Conservation (phyloP, 2,329 filamentous ascomycete genomes). For the Phyllosticta citriasiana region DNA sequence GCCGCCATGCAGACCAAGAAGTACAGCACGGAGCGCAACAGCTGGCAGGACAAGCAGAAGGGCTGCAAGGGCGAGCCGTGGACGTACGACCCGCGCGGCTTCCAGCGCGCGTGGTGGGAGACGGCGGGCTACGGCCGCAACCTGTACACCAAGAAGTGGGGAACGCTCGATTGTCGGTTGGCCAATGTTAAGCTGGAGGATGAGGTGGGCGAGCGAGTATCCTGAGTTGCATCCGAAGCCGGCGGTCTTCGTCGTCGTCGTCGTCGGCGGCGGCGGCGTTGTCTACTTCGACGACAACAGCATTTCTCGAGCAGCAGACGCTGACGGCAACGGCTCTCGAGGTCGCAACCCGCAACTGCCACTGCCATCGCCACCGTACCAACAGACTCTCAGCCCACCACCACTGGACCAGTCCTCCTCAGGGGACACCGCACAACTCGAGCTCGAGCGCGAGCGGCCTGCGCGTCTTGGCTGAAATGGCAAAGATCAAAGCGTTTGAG, state of each 20-base stretch:
- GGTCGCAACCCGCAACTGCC: no score
- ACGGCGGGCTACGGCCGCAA: conserved; percentile 11
- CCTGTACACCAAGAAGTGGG: conserved; percentile 13
- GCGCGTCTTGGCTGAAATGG: neutral
- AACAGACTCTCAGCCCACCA: neutral
- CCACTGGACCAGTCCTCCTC: no score
- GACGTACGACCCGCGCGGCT: conserved; percentile 11
- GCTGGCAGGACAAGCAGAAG: conserved; percentile 10
- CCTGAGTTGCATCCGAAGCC: neutral
- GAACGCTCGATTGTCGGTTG: conserved; percentile 10
- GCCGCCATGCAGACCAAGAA: conserved; percentile 10
- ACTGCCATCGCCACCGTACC: neutral
- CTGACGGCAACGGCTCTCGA: neutral
- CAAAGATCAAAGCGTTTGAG: neutral
- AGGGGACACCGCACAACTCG: neutral
- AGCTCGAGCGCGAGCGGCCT: neutral
- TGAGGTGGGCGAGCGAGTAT: conserved; percentile 11
- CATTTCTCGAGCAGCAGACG: neutral
- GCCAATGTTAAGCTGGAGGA: conserved; percentile 1
- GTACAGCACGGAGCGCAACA: conserved; percentile 9
- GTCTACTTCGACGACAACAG: neutral
- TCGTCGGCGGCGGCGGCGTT: neutral
- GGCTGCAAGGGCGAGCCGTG: conserved; percentile 9
- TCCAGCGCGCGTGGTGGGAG: conserved; percentile 12
- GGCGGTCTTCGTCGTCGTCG: neutral